phyloP scores from a whole-genome alignment of 139 green algal genomes.

The Zygnema cylindricum region DNA sequence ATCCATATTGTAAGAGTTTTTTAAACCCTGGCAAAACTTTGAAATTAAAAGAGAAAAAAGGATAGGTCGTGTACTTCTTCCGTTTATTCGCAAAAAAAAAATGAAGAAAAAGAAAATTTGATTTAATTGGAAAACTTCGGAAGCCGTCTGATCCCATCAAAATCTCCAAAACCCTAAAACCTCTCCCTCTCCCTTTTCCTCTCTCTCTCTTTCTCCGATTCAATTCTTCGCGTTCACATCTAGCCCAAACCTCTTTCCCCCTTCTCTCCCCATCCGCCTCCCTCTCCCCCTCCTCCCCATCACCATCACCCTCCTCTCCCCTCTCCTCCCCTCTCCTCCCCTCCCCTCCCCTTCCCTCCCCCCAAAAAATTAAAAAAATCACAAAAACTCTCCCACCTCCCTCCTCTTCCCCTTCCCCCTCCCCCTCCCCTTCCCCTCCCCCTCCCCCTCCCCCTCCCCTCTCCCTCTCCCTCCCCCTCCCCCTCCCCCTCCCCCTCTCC shows the following conservation, averaged over 20 bases:
- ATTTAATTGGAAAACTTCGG: neutral
- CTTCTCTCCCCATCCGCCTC: neutral
- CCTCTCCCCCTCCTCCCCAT: neutral
- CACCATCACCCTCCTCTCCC: neutral
- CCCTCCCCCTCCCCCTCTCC: conserved; percentile 6
- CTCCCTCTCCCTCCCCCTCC: neutral
- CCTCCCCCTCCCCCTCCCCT: neutral
- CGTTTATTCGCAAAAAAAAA: neutral
- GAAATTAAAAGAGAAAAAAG: too few relatives aligned
- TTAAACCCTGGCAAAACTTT: too few relatives aligned
- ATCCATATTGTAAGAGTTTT: too few relatives aligned
- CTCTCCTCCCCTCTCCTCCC: neutral
- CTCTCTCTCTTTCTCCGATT: neutral
- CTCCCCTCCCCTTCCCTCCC: neutral
- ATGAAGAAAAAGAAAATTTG: neutral
- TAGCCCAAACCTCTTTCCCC: neutral
- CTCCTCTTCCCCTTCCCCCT: conserved; percentile 10
- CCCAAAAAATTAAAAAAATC: neutral
- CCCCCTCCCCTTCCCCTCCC: neutral
- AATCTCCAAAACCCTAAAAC: neutral
- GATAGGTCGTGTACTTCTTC: too few relatives aligned
- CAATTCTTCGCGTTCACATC: neutral
- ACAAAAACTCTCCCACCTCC: too few relatives aligned
- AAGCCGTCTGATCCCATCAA: neutral
- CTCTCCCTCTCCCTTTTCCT: neutral